Conservation (phyloP, 2,329 filamentous ascomycete species). For the Phaeosphaeriaceae sp. region DNA sequence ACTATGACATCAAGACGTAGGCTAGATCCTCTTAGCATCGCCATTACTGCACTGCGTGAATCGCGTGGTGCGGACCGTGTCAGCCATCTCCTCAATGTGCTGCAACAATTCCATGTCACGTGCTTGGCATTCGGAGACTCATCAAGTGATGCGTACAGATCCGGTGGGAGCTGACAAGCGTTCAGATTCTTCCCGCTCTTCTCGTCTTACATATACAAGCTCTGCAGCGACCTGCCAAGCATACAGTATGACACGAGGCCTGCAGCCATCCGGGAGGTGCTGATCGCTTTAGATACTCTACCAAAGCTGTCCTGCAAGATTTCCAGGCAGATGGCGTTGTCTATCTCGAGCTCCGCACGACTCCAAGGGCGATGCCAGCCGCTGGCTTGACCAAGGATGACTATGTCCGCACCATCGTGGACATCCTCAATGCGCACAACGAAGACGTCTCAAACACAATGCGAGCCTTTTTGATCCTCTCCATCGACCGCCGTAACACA, state of each 20-base stretch:
- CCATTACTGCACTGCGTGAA: background rate
- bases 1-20: conserved; percentile 74
- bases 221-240: conserved; percentile 69
- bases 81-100: background rate
- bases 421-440: conserved; percentile 65
- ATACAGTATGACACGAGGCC: conserved; percentile 61
- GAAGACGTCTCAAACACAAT: conserved; percentile 51
- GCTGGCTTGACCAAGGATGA: conserved; percentile 64
- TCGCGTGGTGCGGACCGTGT: background rate
- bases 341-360: conserved; percentile 83
- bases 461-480: conserved; percentile 73
- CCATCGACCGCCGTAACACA: conserved; percentile 72
- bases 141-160: no score
- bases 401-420: conserved; percentile 72
- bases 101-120: background rate
- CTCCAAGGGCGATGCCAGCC: conserved; percentile 68
- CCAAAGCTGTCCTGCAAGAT: conserved; percentile 61
- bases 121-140: no score
- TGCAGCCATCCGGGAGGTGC: background rate
- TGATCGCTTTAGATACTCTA: conserved; percentile 59
- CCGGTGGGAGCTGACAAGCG: no score
- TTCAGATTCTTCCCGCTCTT: conserved; percentile 78
- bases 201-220: conserved; percentile 78
- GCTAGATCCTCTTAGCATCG: conserved; percentile 17
- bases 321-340: conserved; percentile 75